Percentiles rank a stretch among this genome's conserved stretches.
Conservation (phyloP, 1,139 yeast genomes). For the Petasospora rhodanensis region DNA sequence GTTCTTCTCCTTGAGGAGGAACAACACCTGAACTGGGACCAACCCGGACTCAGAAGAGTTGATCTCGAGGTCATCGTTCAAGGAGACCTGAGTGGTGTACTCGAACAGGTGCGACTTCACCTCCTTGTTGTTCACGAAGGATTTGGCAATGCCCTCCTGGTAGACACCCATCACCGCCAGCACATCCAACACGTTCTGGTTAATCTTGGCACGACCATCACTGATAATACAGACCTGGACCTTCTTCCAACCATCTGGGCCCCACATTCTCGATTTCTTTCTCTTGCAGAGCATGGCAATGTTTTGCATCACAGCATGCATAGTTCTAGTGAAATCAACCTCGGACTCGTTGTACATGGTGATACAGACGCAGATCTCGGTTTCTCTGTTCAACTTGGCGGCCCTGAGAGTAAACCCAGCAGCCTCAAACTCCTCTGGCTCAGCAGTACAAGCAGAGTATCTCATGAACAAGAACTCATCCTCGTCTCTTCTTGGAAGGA, state of each 20-base stretch:
- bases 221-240: constrained; percentile 85
- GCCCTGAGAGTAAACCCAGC: constrained; percentile 85
- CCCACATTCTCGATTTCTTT: constrained; percentile 83
- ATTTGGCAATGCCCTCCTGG: constrained; percentile 94
- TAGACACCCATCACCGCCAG: constrained; percentile 92
- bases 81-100: constrained; percentile 85
- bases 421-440: constrained; percentile 76
- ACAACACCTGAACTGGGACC: constrained; percentile 88
- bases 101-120: constrained; percentile 93
- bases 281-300: constrained; percentile 83
- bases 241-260: constrained; percentile 93
- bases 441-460: constrained; percentile 88
- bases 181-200: constrained; percentile 76
- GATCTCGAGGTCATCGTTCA: constrained; percentile 79
- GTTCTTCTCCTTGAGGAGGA: constrained; percentile 85
- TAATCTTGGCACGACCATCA: constrained; percentile 88
- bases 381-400: constrained; percentile 78
- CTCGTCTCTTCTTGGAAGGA: constrained; percentile 74
- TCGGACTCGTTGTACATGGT: constrained; percentile 98
- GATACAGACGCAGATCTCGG: constrained; percentile 82
- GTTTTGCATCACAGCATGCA: constrained; percentile 91
- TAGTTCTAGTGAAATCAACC: constrained; percentile 77
- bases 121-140: constrained; percentile 82
- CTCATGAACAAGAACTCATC: constrained; percentile 95
- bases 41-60: constrained; percentile 57